Conservation (phyloP, 805 yeast genomes). For the Saturnispora zaruensis region DNA sequence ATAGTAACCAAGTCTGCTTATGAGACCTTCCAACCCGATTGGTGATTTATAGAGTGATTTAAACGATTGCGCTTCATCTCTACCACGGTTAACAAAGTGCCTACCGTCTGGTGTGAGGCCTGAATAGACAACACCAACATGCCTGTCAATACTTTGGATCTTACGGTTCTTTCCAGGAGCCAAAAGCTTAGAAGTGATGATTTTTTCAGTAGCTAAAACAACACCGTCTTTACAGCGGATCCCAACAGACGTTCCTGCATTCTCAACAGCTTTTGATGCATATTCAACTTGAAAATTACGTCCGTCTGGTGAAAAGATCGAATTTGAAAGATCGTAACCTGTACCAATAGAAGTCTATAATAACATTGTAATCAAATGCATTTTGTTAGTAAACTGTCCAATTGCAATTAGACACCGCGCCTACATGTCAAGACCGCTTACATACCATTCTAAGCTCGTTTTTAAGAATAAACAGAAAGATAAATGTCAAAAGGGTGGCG, state of each 20-base stretch:
- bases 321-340: constrained; percentile 95
- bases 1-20: constrained; percentile 81
- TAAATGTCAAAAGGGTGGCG: neutral
- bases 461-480: neutral
- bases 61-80: constrained; percentile 82
- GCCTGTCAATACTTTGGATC: constrained; percentile 88
- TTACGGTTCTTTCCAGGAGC: constrained; percentile 85
- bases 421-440: neutral
- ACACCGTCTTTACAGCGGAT: constrained; percentile 88
- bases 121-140: constrained; percentile 89
- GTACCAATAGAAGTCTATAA: constrained; percentile 85
- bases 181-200: constrained; percentile 74
- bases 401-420: neutral
- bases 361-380: neutral
- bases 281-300: constrained; percentile 97
- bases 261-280: constrained; percentile 95
- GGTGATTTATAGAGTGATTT: constrained; percentile 68
- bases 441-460: neutral
- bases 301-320: constrained; percentile 91
- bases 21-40: constrained; percentile 71
- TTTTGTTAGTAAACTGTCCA: neutral
- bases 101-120: constrained; percentile 97
- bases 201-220: constrained; percentile 95
- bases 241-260: constrained; percentile 93
- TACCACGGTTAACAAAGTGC: constrained; percentile 81